Evolutionary conservation across 1,284 basidiomycete species (phyloP), one percentile per base, ranked within the genome.

Genomic region (Microbotryum violaceum): DNA sequence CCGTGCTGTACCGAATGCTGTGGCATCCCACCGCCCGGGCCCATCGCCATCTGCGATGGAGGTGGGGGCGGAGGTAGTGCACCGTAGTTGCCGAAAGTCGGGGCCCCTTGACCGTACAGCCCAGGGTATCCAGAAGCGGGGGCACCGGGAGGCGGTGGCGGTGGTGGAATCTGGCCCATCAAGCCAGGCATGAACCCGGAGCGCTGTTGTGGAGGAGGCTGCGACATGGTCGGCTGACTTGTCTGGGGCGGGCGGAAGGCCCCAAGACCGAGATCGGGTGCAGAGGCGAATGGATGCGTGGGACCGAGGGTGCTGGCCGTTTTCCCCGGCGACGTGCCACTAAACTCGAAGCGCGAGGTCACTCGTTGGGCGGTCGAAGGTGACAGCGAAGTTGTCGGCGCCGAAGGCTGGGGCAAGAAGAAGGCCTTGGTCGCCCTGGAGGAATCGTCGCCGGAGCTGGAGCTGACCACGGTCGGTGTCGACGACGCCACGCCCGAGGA

Each of bases 281-380:
- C 45, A 18, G 20, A 23, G 14, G 54, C 20, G 2, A 49, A 42
- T 10, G 37, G 37, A 42, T 42, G 37, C 37, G 14, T 42, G 12
- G 37, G 37, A n/a, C 52, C 52, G 23, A 12, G 7, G 20, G 23
- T 31, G 14, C 25, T 53, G 2, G 51, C n/a, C 25, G 31, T 31
- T 53, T 25, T n/a, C 25, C 27, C 21, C n/a, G 51, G 31, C 33
- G 23, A 33, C 27, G 47, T 14, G 16, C 31, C 44, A 49, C 61
- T 60, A 49, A 67, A 67, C 33, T 65, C 66, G 57, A 67, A 65
- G 16, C 63, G 52, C 16, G 66, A 65, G 1, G 55, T 10, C 23
- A 21, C 6, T 7, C 57, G 56, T 49, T 48, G 59, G 16, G 62
- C 68, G 46, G 54, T 65, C 42, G 62, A 70, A 20, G 49, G 58